Conservation (phyloP, 2,329 filamentous ascomycete species). For the Arthroderma uncinatum region DNA sequence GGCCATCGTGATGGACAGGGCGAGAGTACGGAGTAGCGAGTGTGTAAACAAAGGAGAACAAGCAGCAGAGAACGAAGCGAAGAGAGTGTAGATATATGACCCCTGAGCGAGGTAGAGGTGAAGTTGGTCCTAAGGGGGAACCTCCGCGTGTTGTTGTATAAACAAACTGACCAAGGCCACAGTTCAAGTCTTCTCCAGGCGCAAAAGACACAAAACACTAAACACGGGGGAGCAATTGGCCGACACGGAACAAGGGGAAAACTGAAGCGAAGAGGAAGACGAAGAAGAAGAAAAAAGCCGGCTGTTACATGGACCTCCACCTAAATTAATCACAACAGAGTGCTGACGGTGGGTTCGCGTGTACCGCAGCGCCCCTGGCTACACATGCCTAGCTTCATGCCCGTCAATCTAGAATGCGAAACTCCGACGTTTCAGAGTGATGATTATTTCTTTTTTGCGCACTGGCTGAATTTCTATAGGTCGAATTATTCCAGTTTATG, state of each 20-base stretch:
- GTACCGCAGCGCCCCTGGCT: background rate
- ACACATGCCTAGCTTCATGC: background rate
- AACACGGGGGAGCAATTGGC: no score
- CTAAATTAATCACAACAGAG: background rate
- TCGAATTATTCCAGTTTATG: background rate
- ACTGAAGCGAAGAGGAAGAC: background rate
- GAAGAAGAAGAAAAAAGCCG: background rate
- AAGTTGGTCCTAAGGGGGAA: background rate
- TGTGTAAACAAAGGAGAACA: background rate
- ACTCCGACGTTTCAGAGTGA: constrained; percentile 5
- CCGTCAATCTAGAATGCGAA: background rate
- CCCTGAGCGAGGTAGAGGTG: background rate
- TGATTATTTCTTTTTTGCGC: background rate
- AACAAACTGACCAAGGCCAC: background rate
- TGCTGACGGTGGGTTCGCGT: background rate
- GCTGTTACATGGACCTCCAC: background rate
- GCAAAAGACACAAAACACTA: no score
- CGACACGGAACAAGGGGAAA: no score
- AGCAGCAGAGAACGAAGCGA: background rate
- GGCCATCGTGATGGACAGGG: constrained; percentile 24
- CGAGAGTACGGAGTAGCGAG: background rate
- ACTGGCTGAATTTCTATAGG: constrained; percentile 2
- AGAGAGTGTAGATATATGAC: background rate
- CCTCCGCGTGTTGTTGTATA: background rate
- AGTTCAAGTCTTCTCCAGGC: no score